These are phyloP conservation scores for Cutaneotrichosporon sp. DNA, from an alignment of 1,284 basidiomycete species.

Conservation along the genomic window DNA sequence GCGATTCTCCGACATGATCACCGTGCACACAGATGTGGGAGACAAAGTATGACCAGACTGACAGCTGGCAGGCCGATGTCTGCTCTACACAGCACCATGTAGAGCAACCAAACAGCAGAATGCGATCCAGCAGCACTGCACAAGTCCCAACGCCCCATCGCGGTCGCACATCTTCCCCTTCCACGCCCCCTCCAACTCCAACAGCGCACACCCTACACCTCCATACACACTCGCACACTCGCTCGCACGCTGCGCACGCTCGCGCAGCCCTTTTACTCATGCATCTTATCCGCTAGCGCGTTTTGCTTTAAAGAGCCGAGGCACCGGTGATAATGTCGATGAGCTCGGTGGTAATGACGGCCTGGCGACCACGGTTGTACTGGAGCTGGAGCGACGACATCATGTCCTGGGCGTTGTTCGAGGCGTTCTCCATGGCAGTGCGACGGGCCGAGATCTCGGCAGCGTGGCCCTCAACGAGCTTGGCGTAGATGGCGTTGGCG, in stretches of 20 bases:
- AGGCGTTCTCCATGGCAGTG: constrained; percentile 99
- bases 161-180: too few relatives aligned
- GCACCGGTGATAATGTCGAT: constrained; percentile 36
- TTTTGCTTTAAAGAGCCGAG: constrained; percentile 29
- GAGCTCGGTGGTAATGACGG: constrained; percentile 65
- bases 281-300: constrained; percentile 20
- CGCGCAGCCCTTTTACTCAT: constrained; percentile 15
- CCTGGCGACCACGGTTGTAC: constrained; percentile 99
- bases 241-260: neutral
- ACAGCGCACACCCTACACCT: too few relatives aligned
- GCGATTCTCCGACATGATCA: too few relatives aligned
- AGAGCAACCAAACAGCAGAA: too few relatives aligned
- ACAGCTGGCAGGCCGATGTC: too few relatives aligned
- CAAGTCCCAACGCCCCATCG: too few relatives aligned
- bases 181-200: too few relatives aligned
- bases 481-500: constrained; percentile 94
- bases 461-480: constrained; percentile 93
- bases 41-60: too few relatives aligned
- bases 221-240: neutral
- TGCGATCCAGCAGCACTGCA: too few relatives aligned
- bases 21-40: too few relatives aligned
- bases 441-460: constrained; percentile 78
- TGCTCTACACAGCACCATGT: too few relatives aligned
- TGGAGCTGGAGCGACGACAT: constrained; percentile 82
- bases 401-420: constrained; percentile 96